phyloP scores from a whole-genome alignment of 2,329 filamentous ascomycete species.

The Ascocoryne sarcoides region DNA sequence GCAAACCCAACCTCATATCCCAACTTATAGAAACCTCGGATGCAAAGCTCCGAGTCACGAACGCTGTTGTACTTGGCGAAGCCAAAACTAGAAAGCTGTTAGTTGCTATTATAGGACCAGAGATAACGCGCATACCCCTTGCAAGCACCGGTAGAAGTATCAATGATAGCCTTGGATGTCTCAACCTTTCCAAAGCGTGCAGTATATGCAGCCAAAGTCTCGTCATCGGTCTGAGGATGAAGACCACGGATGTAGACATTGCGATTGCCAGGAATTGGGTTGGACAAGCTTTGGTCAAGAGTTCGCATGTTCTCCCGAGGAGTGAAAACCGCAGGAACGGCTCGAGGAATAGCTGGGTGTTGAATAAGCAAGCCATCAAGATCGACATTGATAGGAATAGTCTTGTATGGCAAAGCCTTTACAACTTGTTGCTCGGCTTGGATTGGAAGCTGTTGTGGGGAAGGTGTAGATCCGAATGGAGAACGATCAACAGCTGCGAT shows the following conservation, averaged over 20 bases:
- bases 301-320: constrained; percentile 81
- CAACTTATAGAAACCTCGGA: constrained; percentile 86
- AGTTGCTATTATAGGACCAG: not conserved
- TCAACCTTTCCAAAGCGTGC: constrained; percentile 87
- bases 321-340: constrained; percentile 82
- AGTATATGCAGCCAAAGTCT: constrained; percentile 74
- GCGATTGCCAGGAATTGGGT: constrained; percentile 81
- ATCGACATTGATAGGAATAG: constrained; percentile 26
- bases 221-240: constrained; percentile 89
- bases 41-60: constrained; percentile 87
- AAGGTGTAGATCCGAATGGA: constrained; percentile 54
- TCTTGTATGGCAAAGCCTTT: constrained; percentile 28
- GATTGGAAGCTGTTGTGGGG: constrained; percentile 50
- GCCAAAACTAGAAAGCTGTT: constrained; percentile 59
- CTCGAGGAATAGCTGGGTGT: constrained; percentile 76
- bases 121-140: constrained; percentile 62
- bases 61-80: constrained; percentile 93
- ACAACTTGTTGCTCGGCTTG: constrained; percentile 28
- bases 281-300: constrained; percentile 88
- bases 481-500: constrained; percentile 54
- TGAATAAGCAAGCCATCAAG: constrained; percentile 60
- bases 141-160: constrained; percentile 84
- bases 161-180: constrained; percentile 97
- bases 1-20: constrained; percentile 98
- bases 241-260: constrained; percentile 98